Percentiles rank a stretch among this genome's conserved stretches.
These are phyloP conservation scores for Salvia sclarea DNA, from an alignment of 305 asterid genomes.

Conservation along the genomic window DNA sequence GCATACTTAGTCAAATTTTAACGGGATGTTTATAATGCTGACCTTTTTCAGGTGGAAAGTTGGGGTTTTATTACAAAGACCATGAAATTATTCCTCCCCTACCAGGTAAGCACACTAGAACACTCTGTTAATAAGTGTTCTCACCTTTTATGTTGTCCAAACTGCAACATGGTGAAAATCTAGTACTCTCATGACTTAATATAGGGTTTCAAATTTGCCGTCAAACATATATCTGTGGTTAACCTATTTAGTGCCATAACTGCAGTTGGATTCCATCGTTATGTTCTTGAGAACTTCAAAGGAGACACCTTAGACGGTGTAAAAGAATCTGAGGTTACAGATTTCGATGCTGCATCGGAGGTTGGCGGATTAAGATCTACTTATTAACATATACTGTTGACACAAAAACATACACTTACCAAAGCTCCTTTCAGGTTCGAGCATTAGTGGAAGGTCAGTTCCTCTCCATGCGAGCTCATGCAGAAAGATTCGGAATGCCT, in stretches of 20 bases:
- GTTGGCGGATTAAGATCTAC: constrained; percentile 35
- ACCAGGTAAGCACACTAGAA: constrained; percentile 57
- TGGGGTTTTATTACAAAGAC: constrained; percentile 85
- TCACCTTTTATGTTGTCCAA: no score
- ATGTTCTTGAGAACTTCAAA: constrained; percentile 57
- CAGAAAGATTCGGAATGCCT: constrained; percentile 85
- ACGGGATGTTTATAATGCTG: constrained; percentile 22
- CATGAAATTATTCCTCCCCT: constrained; percentile 86
- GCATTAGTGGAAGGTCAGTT: constrained; percentile 83
- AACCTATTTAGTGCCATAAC: constrained; percentile 1
- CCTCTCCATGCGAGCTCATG: constrained; percentile 83
- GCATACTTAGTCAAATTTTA: background rate
- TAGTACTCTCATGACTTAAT: no score
- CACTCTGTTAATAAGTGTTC: no score
- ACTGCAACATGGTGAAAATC: no score
- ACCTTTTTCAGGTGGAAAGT: constrained; percentile 64
- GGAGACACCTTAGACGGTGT: constrained; percentile 54
- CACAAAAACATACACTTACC: background rate
- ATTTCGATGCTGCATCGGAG: constrained; percentile 77
- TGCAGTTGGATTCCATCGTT: constrained; percentile 78
- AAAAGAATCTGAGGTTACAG: constrained; percentile 53
- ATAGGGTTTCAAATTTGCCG: background rate
- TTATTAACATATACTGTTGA: background rate
- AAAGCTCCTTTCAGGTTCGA: constrained; percentile 54
- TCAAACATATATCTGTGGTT: background rate